Evolutionary conservation across 2,329 filamentous ascomycete genomes (phyloP).

Genomic region (Fusarium globosum): DNA sequence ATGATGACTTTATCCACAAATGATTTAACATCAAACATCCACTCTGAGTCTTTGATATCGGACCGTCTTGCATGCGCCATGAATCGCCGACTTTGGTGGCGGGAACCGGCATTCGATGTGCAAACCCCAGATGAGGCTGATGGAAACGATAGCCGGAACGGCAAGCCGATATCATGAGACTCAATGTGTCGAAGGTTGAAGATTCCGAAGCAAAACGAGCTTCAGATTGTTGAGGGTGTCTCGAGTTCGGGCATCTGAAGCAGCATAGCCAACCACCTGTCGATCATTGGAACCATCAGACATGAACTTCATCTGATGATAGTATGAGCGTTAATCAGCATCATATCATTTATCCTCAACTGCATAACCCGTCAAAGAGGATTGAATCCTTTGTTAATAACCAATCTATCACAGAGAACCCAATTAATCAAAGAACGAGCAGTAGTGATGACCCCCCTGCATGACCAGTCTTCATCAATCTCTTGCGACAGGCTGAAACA

Average conservation of each 20-base stretch:
- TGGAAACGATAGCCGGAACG: neutral
- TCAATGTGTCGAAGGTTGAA: neutral
- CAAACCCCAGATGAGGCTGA: slow-evolving; percentile 17
- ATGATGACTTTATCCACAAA: slow-evolving; percentile 17
- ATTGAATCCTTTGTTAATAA: slow-evolving; percentile 9
- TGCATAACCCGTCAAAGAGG: slow-evolving; percentile 14
- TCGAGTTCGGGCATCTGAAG: slow-evolving; percentile 10
- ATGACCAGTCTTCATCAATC: slow-evolving; percentile 26
- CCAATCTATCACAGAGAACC: slow-evolving; percentile 28
- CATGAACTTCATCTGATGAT: neutral
- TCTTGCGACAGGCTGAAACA: slow-evolving; percentile 39
- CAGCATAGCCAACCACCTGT: slow-evolving; percentile 7
- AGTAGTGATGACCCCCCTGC: slow-evolving; percentile 22
- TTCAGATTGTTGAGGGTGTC: slow-evolving; percentile 8
- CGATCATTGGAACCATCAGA: slow-evolving; percentile 12
- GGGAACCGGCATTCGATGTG: slow-evolving; percentile 11
- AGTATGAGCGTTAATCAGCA: neutral
- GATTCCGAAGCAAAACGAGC: slow-evolving; percentile 20
- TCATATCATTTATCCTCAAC: neutral
- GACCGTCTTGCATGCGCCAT: slow-evolving; percentile 31
- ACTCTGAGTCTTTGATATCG: slow-evolving; percentile 27
- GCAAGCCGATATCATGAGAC: neutral
- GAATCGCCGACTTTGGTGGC: slow-evolving; percentile 17
- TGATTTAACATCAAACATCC: slow-evolving; percentile 27
- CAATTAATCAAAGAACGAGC: neutral